Base-by-base conservation (phyloP, 1,139 yeast genomes). In the Taphrina betulina region DNA sequence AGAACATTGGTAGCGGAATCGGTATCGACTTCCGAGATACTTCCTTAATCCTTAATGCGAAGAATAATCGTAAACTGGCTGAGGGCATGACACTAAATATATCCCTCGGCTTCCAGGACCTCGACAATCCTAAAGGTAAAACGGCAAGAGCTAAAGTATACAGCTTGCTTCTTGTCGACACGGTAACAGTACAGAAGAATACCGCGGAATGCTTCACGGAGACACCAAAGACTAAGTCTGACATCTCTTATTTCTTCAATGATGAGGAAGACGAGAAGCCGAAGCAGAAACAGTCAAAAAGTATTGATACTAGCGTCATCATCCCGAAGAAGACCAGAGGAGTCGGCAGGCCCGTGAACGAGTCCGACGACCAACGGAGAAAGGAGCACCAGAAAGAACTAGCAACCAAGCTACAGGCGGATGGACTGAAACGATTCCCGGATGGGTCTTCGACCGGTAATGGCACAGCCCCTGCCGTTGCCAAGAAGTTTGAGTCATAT, bases 21-120 rank as follows among this genome's bases (percentile, higher is more conserved):
- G 98, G 98, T 58, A 79, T 92, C 63, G 96, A 89, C 67, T 88
- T 87, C 67, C 79, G 95, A 69, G 96, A 90, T 68, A 78, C 92
- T 0, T 73, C 83, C 1, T 80, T 86, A 62, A 76, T 89, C 28
- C 73, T 92, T 59, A 87, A 85, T 65, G 75, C 78, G 24, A 90
- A 87, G 66, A 85, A 81, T 68, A 87, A 83, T 43, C 77, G 95
- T 63, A 72, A 70, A 26, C 73, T 92, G 58, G 77, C 76, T 58
- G 83, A 81, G 61, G 92, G 92, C 36, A 84, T 88, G 68, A 81
- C 89, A 14, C 77, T 89, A 58, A 83, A 88, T 44, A 72, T 92
- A 58, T 80, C 86, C 2, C 72, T 90, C 60, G 96, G 96, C 2
- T 85, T 92, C 68, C 79, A 77, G 62, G 81, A 81, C 63, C 72